Conservation (phyloP, 2,329 filamentous ascomycete genomes). For the Fusarium setosum region DNA sequence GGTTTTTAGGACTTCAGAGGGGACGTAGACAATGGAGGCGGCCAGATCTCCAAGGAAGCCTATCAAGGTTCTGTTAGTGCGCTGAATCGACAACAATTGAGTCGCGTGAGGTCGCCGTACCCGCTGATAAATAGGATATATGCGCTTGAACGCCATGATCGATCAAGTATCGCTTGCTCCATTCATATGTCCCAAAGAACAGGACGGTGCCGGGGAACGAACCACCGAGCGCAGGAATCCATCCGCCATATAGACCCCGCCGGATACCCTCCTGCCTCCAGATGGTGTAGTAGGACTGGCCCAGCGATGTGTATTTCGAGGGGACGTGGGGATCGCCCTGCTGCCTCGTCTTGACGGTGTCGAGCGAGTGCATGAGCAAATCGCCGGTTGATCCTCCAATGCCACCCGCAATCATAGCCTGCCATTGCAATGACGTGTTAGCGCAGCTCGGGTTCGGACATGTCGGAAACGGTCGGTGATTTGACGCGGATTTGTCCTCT, state of each 20-base stretch:
- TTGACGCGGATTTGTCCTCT: neutral
- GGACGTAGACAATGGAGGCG: slow-evolving; percentile 93
- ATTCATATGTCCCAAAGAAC: slow-evolving; percentile 98
- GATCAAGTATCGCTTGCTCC: slow-evolving; percentile 89
- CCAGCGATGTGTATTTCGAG: slow-evolving; percentile 91
- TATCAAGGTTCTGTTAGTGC: slow-evolving; percentile 47
- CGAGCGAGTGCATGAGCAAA: slow-evolving; percentile 98
- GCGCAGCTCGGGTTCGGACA: slow-evolving; percentile 17
- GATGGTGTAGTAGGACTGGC: slow-evolving; percentile 92
- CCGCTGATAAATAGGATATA: slow-evolving; percentile 86
- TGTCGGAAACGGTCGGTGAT: neutral
- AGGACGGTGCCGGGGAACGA: slow-evolving; percentile 94
- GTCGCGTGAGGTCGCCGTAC: slow-evolving; percentile 56
- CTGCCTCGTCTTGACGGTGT: slow-evolving; percentile 98
- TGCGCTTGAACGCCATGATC: slow-evolving; percentile 86
- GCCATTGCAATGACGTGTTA: slow-evolving; percentile 30
- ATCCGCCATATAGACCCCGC: slow-evolving; percentile 92
- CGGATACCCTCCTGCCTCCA: slow-evolving; percentile 90
- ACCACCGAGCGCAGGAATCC: slow-evolving; percentile 87
- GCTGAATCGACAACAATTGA: neutral
- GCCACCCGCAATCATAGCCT: slow-evolving; percentile 97
- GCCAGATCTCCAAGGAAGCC: slow-evolving; percentile 94
- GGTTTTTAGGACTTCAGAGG: slow-evolving; percentile 98
- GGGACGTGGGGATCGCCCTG: slow-evolving; percentile 95
- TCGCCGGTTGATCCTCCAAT: slow-evolving; percentile 93